Conservation (phyloP, 2,329 filamentous ascomycete species). For the Aspergillus pseudotamarii region DNA sequence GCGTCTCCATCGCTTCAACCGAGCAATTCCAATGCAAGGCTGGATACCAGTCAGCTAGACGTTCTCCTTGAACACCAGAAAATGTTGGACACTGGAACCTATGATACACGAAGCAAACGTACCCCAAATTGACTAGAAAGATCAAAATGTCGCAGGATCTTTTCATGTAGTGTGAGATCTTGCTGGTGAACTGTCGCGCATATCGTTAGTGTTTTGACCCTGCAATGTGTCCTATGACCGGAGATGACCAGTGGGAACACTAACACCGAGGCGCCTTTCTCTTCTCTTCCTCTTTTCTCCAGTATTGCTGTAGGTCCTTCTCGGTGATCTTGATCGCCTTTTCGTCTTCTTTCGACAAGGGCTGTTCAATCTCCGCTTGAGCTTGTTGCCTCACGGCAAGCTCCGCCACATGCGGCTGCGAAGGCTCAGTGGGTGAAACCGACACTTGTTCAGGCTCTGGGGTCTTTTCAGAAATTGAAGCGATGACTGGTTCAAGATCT, state of each 20-base stretch:
- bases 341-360: constrained; percentile 37
- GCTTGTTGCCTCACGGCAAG: constrained; percentile 51
- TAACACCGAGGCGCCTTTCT: constrained; percentile 64
- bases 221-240: not conserved
- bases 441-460: constrained; percentile 31
- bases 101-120: constrained; percentile 48
- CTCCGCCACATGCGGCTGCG: constrained; percentile 38
- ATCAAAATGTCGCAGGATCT: constrained; percentile 89
- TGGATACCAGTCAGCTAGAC: constrained; percentile 41
- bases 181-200: constrained; percentile 69
- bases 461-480: constrained; percentile 33
- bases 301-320: constrained; percentile 74
- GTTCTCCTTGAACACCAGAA: not conserved
- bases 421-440: constrained; percentile 28
- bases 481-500: constrained; percentile 37
- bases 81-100: not conserved
- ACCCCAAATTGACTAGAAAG: constrained; percentile 90
- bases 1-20: constrained; percentile 83
- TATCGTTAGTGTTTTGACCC: not conserved
- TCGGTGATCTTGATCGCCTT: constrained; percentile 67
- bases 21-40: constrained; percentile 85
- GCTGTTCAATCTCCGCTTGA: constrained; percentile 45
- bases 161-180: constrained; percentile 73
- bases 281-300: constrained; percentile 70
- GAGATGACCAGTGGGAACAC: constrained; percentile 12